Percentiles rank a stretch among this genome's conserved stretches.
Conservation (phyloP, 108 stramenopile genomes). For the Cylindrotheca fusiformis region DNA sequence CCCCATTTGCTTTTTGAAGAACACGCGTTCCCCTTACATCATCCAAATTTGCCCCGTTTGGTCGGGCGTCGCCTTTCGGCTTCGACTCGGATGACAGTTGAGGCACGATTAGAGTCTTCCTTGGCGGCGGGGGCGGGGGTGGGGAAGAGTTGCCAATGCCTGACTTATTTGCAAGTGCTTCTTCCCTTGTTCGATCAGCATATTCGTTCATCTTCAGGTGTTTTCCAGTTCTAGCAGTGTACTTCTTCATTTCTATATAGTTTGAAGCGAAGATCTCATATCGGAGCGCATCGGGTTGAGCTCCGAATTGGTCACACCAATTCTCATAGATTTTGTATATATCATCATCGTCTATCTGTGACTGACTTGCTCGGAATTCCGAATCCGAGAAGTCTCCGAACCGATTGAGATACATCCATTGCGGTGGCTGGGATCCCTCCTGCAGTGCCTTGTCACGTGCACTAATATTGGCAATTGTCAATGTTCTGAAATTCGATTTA, state of each 20-base stretch:
- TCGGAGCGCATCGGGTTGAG: slow-evolving; percentile 7
- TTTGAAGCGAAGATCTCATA: slow-evolving; percentile 18
- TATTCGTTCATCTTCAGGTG: slow-evolving; percentile 10
- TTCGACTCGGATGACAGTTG: background rate
- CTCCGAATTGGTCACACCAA: slow-evolving; percentile 12
- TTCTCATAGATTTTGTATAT: slow-evolving; percentile 9
- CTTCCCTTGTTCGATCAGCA: slow-evolving; percentile 22
- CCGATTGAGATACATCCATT: slow-evolving; percentile 71
- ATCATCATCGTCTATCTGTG: background rate
- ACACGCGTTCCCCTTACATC: slow-evolving; percentile 24
- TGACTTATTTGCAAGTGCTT: background rate
- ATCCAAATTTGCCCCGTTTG: too few species aligned
- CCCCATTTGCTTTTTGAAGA: slow-evolving; percentile 2
- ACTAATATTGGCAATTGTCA: slow-evolving; percentile 73
- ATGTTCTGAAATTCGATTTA: slow-evolving; percentile 67
- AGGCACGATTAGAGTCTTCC: slow-evolving; percentile 2
- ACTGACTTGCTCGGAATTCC: slow-evolving; percentile 53
- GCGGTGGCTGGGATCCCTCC: slow-evolving; percentile 35
- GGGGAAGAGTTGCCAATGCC: background rate
- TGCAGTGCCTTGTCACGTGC: slow-evolving; percentile 61
- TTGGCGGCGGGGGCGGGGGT: background rate
- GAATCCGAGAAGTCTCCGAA: slow-evolving; percentile 75
- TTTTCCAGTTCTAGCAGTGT: slow-evolving; percentile 18
- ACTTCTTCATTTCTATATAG: slow-evolving; percentile 14
- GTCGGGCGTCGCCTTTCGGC: too few species aligned